Evolutionary conservation across 2,329 filamentous ascomycete species (phyloP).

Genomic region (Cercospora janseana): DNA sequence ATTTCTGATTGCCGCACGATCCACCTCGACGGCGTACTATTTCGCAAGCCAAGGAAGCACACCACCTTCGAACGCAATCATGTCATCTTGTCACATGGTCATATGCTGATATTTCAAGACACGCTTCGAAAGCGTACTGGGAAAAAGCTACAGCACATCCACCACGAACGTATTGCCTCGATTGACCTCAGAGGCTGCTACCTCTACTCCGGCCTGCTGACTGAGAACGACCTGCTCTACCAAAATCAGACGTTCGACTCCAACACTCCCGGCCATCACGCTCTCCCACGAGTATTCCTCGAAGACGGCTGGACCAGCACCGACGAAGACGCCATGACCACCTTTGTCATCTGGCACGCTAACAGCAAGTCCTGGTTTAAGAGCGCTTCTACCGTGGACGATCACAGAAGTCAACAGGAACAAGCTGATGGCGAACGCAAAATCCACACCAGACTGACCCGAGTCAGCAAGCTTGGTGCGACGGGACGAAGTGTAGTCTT

Average conservation of each 20-base stretch:
- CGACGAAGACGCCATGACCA: slow-evolving; percentile 65
- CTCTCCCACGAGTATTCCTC: slow-evolving; percentile 59
- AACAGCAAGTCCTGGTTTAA: slow-evolving; percentile 57
- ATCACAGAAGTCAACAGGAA: slow-evolving; percentile 27
- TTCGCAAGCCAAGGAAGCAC: slow-evolving; percentile 62
- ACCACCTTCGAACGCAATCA: slow-evolving; percentile 60
- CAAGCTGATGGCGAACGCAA: slow-evolving; percentile 11
- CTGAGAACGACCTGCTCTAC: slow-evolving; percentile 62
- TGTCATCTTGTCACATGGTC: slow-evolving; percentile 60
- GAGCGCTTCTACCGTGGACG: slow-evolving; percentile 35
- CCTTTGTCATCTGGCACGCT: slow-evolving; percentile 66
- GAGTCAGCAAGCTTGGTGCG: slow-evolving; percentile 60
- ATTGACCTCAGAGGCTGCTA: slow-evolving; percentile 64
- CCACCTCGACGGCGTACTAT: slow-evolving; percentile 60
- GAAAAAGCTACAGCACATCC: slow-evolving; percentile 57
- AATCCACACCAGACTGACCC: slow-evolving; percentile 48
- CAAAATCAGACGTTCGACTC: slow-evolving; percentile 63
- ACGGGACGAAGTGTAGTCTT: slow-evolving; percentile 65
- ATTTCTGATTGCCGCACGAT: slow-evolving; percentile 62
- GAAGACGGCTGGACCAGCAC: slow-evolving; percentile 61
- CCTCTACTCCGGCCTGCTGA: slow-evolving; percentile 63
- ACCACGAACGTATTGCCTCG: slow-evolving; percentile 59
- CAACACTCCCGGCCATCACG: slow-evolving; percentile 59
- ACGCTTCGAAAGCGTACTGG: slow-evolving; percentile 56
- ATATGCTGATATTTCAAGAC: slow-evolving; percentile 62